Evolutionary conservation across 2,329 filamentous ascomycete species (phyloP), one percentile per base, ranked within the genome.

Genomic region (Thielaviopsis cerberus): DNA sequence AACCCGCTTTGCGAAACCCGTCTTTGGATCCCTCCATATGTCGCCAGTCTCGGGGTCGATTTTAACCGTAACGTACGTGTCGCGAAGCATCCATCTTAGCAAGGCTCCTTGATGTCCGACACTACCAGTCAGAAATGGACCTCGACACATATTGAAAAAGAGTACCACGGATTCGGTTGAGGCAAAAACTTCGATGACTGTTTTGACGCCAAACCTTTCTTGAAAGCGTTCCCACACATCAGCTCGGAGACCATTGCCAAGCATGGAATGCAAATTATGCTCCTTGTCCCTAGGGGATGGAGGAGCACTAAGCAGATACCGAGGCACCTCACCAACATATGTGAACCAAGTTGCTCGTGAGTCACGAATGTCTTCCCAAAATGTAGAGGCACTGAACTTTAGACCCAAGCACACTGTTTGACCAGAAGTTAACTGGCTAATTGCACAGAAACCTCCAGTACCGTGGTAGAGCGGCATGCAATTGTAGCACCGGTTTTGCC

Each of bases 381-480:
- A 89, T 20, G 74, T 74, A 0, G 79, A 77, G 1, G 78, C 81
- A 61, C 80, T 85, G 71, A 90, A 90, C 66, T 76, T 80, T 57
- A 76, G 77, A 22, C 79, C 81, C 41, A 86, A 75, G 64, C 80
- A 83, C 34, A 83, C 69, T 0, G 81, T 81, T 10, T 72, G 68
- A 11, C 74, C 74, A 8, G 64, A 45, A 4, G 80, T 64, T 61
- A 87, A 69, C 63, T 77, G 78, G 4, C 69, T 69, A 55, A 83
- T 74, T 30, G 76, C 73, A 5, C 72, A 74, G 34, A 85, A 79
- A 20, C 78, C 78, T 6, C 85, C 85, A 0, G 86, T 89, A 15
- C 84, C 85, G 67, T 90, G 86, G 65, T 88, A 89, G 30, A 87
- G 71, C 0, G 74, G 85, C 85, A 89, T 89, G 68, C 83, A 86